Evolutionary conservation across 208 protist species (phyloP).

Genomic region (Crithidia fasciculata): DNA sequence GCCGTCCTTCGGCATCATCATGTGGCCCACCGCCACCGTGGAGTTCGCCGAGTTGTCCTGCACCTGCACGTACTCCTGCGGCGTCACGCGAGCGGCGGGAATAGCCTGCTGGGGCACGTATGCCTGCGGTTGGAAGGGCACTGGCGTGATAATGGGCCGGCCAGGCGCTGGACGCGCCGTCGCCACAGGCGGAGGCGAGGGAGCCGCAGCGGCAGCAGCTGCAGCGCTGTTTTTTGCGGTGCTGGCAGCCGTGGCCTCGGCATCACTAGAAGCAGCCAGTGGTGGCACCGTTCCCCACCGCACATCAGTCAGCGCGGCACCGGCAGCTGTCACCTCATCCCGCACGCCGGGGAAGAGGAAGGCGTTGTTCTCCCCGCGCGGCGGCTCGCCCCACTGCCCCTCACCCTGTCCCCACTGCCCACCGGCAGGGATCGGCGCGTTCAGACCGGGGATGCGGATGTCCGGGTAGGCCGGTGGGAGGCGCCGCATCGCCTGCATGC

Average conservation of each 20-base stretch:
- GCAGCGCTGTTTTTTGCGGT: conserved; percentile 23
- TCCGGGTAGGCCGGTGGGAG: conserved; percentile 98
- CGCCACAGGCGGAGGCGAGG: background rate
- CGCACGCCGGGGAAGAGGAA: conserved; percentile 88
- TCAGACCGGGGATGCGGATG: conserved; percentile 98
- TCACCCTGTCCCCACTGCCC: conserved; percentile 93
- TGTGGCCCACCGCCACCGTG: conserved; percentile 68
- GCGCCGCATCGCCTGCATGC: conserved; percentile 98
- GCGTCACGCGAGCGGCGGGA: conserved; percentile 35
- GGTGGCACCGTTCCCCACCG: conserved; percentile 58
- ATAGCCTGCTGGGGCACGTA: conserved; percentile 49
- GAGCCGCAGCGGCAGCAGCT: background rate
- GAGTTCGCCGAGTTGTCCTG: conserved; percentile 67
- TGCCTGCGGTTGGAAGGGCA: conserved; percentile 73
- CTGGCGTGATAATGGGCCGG: conserved; percentile 52
- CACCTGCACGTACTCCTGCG: conserved; percentile 85
- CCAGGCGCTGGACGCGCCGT: conserved; percentile 16
- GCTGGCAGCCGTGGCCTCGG: background rate
- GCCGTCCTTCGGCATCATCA: conserved; percentile 63
- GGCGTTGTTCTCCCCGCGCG: conserved; percentile 79
- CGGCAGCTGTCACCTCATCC: conserved; percentile 62
- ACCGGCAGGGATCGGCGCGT: conserved; percentile 98
- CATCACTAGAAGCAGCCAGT: background rate
- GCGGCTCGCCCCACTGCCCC: conserved; percentile 98
- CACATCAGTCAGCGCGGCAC: conserved; percentile 15